A percentile compares a stretch with the other conserved stretches of the same genome.
Conservation (phyloP, 2,329 filamentous ascomycete species). For the Aspergillus ustus region DNA sequence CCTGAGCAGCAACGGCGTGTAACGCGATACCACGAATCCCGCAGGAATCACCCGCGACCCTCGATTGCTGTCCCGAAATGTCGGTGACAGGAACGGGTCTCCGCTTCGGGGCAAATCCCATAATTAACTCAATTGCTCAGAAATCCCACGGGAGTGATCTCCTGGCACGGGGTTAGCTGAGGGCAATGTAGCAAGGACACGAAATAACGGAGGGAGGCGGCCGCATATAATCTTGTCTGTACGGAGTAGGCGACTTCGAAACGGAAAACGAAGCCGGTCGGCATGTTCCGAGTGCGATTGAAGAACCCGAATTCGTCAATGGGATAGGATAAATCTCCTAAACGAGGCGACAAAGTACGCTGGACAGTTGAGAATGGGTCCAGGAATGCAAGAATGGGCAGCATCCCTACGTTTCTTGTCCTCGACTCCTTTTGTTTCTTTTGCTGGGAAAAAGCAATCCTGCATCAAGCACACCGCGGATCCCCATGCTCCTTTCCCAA, state of each 20-base stretch:
- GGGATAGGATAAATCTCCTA: not conserved
- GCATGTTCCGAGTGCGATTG: slow-evolving; percentile 13
- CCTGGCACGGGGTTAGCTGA: not conserved
- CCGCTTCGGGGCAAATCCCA: slow-evolving; percentile 4
- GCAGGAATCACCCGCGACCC: slow-evolving; percentile 9
- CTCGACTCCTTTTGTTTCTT: not conserved
- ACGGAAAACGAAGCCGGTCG: slow-evolving; percentile 10
- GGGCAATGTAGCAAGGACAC: not conserved
- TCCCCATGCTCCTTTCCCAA: not conserved
- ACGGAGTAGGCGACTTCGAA: not conserved
- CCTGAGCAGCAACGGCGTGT: slow-evolving; percentile 2
- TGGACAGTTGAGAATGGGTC: slow-evolving; percentile 4
- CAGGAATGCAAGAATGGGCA: slow-evolving; percentile 5
- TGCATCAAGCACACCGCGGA: not conserved
- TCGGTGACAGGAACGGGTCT: slow-evolving; percentile 24
- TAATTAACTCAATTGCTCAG: slow-evolving; percentile 9
- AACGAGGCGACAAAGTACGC: slow-evolving; percentile 5
- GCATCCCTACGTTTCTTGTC: not conserved
- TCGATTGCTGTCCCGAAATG: slow-evolving; percentile 21
- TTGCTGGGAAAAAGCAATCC: not conserved
- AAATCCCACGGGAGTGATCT: not conserved
- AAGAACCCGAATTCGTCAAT: slow-evolving; percentile 7
- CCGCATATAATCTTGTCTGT: not conserved
- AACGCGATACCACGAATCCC: slow-evolving; percentile 2
- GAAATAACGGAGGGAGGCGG: not conserved